phyloP scores from a whole-genome alignment of 2,329 filamentous ascomycete genomes.

The Neocucurbitaria cava region DNA sequence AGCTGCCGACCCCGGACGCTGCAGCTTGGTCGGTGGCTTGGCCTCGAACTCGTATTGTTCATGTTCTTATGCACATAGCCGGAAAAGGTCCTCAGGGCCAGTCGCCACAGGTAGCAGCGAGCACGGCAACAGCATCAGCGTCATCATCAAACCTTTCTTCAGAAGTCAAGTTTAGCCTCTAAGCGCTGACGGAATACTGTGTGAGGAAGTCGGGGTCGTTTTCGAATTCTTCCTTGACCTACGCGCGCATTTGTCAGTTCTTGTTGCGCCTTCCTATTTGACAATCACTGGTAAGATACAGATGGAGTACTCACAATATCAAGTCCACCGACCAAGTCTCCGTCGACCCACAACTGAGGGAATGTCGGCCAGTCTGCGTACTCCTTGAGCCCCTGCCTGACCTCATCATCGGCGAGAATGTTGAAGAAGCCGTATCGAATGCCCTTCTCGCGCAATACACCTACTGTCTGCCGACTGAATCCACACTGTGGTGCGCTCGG shows the following conservation, averaged over 20 bases:
- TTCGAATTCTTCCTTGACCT: conserved; percentile 94
- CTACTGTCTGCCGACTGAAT: conserved; percentile 90
- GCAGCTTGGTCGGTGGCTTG: too few species aligned
- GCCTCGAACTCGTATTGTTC: too few species aligned
- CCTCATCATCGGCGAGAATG: conserved; percentile 96
- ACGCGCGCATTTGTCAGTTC: conserved; percentile 27
- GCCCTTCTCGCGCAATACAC: conserved; percentile 82
- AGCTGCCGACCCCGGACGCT: not conserved
- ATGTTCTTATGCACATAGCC: not conserved
- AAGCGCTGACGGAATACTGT: conserved; percentile 64
- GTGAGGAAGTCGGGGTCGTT: conserved; percentile 83
- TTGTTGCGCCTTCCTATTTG: not conserved
- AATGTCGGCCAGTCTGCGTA: conserved; percentile 99
- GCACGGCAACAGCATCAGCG: not conserved
- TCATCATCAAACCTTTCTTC: not conserved
- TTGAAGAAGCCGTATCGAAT: conserved; percentile 99
- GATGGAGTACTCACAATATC: conserved; percentile 78
- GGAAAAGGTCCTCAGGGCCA: not conserved
- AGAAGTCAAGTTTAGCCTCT: too few species aligned
- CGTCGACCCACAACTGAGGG: conserved; percentile 90
- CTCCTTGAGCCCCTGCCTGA: conserved; percentile 93
- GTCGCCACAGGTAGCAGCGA: not conserved
- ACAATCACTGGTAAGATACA: not conserved
- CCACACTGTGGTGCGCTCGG: conserved; percentile 87
- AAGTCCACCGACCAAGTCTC: conserved; percentile 89